phyloP scores from a whole-genome alignment of 768 basidiomycete species.

The Boletus reticuloceps region DNA sequence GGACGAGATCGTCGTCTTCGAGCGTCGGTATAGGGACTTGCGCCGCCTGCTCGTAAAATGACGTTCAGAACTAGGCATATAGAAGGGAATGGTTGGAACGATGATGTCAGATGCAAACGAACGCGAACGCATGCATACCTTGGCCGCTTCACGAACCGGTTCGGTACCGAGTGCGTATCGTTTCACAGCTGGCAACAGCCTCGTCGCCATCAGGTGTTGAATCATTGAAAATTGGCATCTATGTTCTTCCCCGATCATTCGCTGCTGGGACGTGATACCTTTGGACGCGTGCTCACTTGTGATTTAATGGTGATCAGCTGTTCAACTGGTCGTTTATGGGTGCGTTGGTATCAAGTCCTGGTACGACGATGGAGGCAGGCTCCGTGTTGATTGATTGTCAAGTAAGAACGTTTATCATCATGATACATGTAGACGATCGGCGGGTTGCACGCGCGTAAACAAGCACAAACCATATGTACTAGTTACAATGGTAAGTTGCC shows the following conservation, averaged over 20 bases:
- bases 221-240: slow-evolving; percentile 89
- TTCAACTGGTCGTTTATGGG: slow-evolving; percentile 82
- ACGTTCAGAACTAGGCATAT: slow-evolving; percentile 80
- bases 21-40: slow-evolving; percentile 77
- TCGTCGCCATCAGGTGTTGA: slow-evolving; percentile 78
- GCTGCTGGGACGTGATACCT: background rate
- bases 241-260: slow-evolving; percentile 57
- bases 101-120: too few species aligned
- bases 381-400: too few species aligned
- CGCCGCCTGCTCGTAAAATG: slow-evolving; percentile 94
- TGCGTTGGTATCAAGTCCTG: slow-evolving; percentile 69
- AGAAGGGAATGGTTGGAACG: background rate
- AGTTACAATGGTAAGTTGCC: too few species aligned
- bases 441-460: too few species aligned
- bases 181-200: slow-evolving; percentile 85
- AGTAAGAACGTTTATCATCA: too few species aligned
- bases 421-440: too few species aligned
- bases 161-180: slow-evolving; percentile 84
- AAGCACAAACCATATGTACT: too few species aligned
- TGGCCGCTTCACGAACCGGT: slow-evolving; percentile 86
- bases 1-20: slow-evolving; percentile 51
- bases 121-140: slow-evolving; percentile 43
- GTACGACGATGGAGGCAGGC: slow-evolving; percentile 60
- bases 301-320: slow-evolving; percentile 91
- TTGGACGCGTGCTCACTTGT: slow-evolving; percentile 49